Percentiles rank a stretch among this genome's conserved stretches.
Evolutionary conservation across 2,329 filamentous ascomycete genomes (phyloP).

Genomic region (Zasmidium angulare): DNA sequence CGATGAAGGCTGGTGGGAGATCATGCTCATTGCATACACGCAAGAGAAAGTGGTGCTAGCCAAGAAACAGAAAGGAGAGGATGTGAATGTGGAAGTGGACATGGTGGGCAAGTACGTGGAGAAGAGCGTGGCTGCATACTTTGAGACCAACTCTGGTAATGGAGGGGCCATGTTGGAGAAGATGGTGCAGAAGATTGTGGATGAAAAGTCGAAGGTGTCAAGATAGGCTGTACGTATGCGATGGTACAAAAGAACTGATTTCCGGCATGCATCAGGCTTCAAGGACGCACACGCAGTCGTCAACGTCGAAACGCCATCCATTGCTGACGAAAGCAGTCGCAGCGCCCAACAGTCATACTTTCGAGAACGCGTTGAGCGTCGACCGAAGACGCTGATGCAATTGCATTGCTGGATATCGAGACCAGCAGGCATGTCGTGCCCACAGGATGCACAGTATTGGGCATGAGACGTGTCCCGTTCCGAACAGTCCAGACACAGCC

Average conservation of each 20-base stretch:
- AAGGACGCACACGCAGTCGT: too few relatives aligned
- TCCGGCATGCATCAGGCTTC: too few relatives aligned
- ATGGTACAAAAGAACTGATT: background rate
- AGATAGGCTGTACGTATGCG: slow-evolving; percentile 5
- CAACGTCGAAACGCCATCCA: too few relatives aligned
- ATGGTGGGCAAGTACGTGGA: slow-evolving; percentile 83
- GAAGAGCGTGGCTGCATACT: slow-evolving; percentile 83
- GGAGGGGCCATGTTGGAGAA: slow-evolving; percentile 52
- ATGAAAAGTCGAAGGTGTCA: slow-evolving; percentile 57
- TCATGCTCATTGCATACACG: slow-evolving; percentile 97
- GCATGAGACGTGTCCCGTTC: too few relatives aligned
- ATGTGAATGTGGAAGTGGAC: slow-evolving; percentile 91
- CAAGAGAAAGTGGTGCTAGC: slow-evolving; percentile 88
- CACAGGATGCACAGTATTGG: too few relatives aligned
- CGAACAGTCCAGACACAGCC: too few relatives aligned
- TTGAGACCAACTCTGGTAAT: slow-evolving; percentile 57
- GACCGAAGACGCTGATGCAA: too few relatives aligned
- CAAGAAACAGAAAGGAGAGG: slow-evolving; percentile 73
- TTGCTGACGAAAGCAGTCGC: too few relatives aligned
- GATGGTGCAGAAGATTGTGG: slow-evolving; percentile 67
- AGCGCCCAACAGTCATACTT: too few relatives aligned
- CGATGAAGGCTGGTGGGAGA: slow-evolving; percentile 82
- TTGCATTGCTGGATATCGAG: too few relatives aligned
- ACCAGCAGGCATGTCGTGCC: too few relatives aligned
- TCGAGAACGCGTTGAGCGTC: too few relatives aligned